Evolutionary conservation across 2,329 filamentous ascomycete genomes (phyloP).

Genomic region (Clonostachys rhizophaga): DNA sequence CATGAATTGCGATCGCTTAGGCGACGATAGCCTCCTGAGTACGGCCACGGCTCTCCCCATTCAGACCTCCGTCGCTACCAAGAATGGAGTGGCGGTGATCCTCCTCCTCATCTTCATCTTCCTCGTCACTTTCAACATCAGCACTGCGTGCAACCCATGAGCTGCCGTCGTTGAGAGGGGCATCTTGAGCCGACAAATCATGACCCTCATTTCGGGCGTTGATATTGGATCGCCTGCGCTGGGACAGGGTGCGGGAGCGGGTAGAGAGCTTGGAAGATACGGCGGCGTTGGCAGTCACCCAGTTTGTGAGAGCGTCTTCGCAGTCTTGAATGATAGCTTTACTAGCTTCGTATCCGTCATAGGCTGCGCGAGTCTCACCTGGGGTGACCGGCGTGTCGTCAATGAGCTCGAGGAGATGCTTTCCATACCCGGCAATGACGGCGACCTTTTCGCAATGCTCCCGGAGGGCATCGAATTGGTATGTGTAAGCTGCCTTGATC

Average conservation of each 20-base stretch:
- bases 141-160: constrained; percentile 76
- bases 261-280: constrained; percentile 84
- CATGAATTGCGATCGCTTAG: constrained; percentile 15
- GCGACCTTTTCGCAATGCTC: constrained; percentile 98
- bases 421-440: constrained; percentile 95
- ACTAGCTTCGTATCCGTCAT: constrained; percentile 97
- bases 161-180: constrained; percentile 70
- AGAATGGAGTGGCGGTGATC: constrained; percentile 41
- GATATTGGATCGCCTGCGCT: constrained; percentile 73
- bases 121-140: constrained; percentile 61
- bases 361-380: constrained; percentile 90
- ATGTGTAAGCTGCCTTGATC: constrained; percentile 95
- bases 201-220: constrained; percentile 66
- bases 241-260: constrained; percentile 81
- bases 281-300: constrained; percentile 86
- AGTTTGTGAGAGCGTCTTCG: constrained; percentile 95
- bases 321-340: constrained; percentile 99
- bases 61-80: constrained; percentile 47
- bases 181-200: constrained; percentile 80
- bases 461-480: constrained; percentile 95
- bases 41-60: constrained; percentile 52
- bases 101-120: constrained; percentile 62
- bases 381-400: constrained; percentile 97
- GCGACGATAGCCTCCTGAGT: constrained; percentile 45
- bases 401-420: constrained; percentile 94